These are phyloP conservation scores for Naematelia aurantialba DNA, from an alignment of 768 basidiomycete species.

Conservation along the genomic window DNA sequence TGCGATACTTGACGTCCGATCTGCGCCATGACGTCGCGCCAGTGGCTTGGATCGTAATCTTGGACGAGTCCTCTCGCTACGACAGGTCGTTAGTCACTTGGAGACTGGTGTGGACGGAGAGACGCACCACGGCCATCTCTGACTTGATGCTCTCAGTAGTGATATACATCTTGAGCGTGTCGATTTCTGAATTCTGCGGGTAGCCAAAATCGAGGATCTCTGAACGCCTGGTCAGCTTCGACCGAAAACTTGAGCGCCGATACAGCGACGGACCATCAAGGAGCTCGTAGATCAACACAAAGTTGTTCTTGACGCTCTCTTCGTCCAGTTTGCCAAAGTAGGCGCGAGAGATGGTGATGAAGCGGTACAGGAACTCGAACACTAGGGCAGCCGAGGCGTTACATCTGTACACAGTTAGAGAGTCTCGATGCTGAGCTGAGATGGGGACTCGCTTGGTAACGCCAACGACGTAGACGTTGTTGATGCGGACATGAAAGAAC, in stretches of 20 bases:
- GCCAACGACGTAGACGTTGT: conserved; percentile 91
- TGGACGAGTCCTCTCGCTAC: conserved; percentile 86
- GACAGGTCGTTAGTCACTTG: conserved; percentile 9
- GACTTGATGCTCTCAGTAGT: conserved; percentile 94
- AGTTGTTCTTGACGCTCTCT: conserved; percentile 98
- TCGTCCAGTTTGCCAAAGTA: conserved; percentile 99
- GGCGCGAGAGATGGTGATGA: conserved; percentile 86
- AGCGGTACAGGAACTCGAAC: conserved; percentile 96
- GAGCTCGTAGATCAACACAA: conserved; percentile 94
- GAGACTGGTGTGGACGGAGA: not conserved
- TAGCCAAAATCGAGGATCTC: conserved; percentile 99
- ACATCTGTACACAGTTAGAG: conserved; percentile 57
- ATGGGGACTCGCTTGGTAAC: conserved; percentile 79
- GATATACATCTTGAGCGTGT: conserved; percentile 95
- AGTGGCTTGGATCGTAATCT: conserved; percentile 95
- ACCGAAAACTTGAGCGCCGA: not conserved
- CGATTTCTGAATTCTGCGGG: conserved; percentile 97
- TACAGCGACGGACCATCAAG: conserved; percentile 70
- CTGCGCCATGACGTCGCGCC: conserved; percentile 94
- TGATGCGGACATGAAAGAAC: conserved; percentile 95
- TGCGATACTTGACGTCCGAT: conserved; percentile 95
- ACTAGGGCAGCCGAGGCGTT: conserved; percentile 97
- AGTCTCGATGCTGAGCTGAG: not conserved
- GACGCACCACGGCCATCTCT: conserved; percentile 71
- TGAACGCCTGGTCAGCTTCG: conserved; percentile 38